A percentile compares a stretch with the other conserved stretches of the same genome.
These are phyloP conservation scores for Phytophthora cactorum DNA, from an alignment of 352 stramenopile species.

Conservation along the genomic window DNA sequence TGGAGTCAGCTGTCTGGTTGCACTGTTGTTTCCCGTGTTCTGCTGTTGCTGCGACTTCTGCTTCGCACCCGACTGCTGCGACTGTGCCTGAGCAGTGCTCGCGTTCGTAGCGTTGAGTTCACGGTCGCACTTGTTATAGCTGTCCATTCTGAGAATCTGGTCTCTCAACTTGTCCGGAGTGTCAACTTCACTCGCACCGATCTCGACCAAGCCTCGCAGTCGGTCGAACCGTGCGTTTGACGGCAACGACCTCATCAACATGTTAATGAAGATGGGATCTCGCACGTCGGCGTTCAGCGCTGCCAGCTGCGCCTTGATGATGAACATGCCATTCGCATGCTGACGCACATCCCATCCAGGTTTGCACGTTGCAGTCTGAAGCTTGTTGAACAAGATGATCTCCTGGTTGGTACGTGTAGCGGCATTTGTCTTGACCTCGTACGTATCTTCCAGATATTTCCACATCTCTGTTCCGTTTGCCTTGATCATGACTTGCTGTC, in stretches of 20 bases:
- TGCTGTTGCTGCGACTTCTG: background rate
- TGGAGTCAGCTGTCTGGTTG: background rate
- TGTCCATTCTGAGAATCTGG: slow-evolving; percentile 19
- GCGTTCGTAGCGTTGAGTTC: background rate
- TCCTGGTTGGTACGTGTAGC: slow-evolving; percentile 17
- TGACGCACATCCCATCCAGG: slow-evolving; percentile 10
- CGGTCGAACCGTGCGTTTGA: background rate
- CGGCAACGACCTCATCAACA: background rate
- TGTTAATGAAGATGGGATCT: slow-evolving; percentile 14
- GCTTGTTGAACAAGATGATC: slow-evolving; percentile 19
- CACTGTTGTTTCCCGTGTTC: background rate
- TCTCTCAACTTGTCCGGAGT: slow-evolving; percentile 13
- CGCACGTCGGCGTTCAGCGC: slow-evolving; percentile 7
- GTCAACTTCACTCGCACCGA: slow-evolving; percentile 4
- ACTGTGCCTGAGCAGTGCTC: background rate
- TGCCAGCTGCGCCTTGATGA: slow-evolving; percentile 10
- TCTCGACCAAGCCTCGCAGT: background rate
- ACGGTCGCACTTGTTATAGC: slow-evolving; percentile 19
- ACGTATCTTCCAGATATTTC: slow-evolving; percentile 7
- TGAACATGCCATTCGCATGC: slow-evolving; percentile 15
- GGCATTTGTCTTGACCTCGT: slow-evolving; percentile 10
- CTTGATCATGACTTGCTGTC: background rate
- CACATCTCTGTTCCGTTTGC: slow-evolving; percentile 1
- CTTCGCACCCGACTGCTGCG: background rate
- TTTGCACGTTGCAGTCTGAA: slow-evolving; percentile 14